Conservation (phyloP, 1,139 yeast genomes). For the Pichia sp. region DNA sequence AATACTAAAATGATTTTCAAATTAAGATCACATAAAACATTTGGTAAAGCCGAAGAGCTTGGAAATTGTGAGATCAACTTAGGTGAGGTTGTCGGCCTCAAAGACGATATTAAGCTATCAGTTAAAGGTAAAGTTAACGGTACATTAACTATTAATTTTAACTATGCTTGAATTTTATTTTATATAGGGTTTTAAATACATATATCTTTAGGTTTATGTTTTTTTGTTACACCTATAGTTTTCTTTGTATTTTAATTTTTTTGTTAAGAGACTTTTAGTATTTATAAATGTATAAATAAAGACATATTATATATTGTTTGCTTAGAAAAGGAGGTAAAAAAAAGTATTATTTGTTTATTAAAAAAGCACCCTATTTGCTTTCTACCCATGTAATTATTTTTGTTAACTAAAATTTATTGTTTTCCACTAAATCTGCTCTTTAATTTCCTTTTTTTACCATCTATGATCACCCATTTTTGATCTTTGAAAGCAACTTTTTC, state of each 20-base stretch:
- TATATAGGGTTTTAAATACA: too few relatives aligned
- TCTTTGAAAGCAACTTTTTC: neutral
- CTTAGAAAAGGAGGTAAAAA: too few relatives aligned
- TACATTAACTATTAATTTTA: constrained; percentile 25
- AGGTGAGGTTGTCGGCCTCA: constrained; percentile 30
- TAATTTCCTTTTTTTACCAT: constrained; percentile 15
- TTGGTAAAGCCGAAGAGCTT: constrained; percentile 64
- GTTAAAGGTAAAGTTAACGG: constrained; percentile 19
- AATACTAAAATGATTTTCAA: constrained; percentile 54
- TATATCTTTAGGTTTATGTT: neutral
- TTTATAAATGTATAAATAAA: too few relatives aligned
- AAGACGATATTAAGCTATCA: constrained; percentile 22
- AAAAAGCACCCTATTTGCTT: too few relatives aligned
- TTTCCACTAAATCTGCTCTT: constrained; percentile 13
- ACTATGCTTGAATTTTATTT: constrained; percentile 18
- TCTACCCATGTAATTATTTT: neutral
- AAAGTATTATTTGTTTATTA: too few relatives aligned
- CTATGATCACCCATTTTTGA: constrained; percentile 10
- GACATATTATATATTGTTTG: too few relatives aligned
- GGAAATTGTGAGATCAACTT: constrained; percentile 48
- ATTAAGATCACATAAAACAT: constrained; percentile 62
- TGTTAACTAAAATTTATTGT: neutral
- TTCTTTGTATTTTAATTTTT: too few relatives aligned
- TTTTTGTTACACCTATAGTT: too few relatives aligned
- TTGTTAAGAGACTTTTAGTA: too few relatives aligned